A percentile compares a stretch with the other conserved stretches of the same genome.
Conservation (phyloP, 257 asterid genomes). For the Eucommia ulmoides region DNA sequence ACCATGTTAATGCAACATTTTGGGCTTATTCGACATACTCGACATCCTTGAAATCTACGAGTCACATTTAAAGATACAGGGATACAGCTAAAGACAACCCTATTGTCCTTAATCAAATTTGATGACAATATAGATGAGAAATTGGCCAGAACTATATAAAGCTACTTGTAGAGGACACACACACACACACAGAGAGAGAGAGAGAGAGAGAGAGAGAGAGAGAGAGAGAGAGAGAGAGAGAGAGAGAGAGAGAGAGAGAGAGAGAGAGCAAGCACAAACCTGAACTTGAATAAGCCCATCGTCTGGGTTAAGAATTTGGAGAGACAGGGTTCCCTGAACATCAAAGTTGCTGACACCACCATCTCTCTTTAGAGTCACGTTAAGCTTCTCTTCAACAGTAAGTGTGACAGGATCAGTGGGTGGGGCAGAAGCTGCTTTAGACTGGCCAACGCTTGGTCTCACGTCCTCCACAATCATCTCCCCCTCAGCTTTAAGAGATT, state of each 20-base stretch:
- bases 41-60: too few relatives aligned
- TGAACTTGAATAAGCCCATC: conserved; percentile 90
- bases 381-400: conserved; percentile 75
- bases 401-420: conserved; percentile 85
- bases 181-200: neutral
- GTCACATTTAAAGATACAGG: too few relatives aligned
- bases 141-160: too few relatives aligned
- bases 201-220: neutral
- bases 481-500: conserved; percentile 87
- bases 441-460: conserved; percentile 61
- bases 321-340: conserved; percentile 75
- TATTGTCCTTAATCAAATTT: too few relatives aligned
- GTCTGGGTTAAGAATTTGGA: conserved; percentile 75
- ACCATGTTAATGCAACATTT: too few relatives aligned
- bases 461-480: conserved; percentile 80
- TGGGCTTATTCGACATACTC: too few relatives aligned
- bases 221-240: neutral
- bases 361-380: conserved; percentile 57
- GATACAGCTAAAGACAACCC: too few relatives aligned
- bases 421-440: conserved; percentile 53
- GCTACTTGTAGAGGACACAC: neutral
- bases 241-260: neutral
- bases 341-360: conserved; percentile 85
- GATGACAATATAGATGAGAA: too few relatives aligned
- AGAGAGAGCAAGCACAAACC: conserved; percentile 30